Base-by-base conservation (phyloP, 176 grass and related monocot species). In the Carex myosuroides region DNA sequence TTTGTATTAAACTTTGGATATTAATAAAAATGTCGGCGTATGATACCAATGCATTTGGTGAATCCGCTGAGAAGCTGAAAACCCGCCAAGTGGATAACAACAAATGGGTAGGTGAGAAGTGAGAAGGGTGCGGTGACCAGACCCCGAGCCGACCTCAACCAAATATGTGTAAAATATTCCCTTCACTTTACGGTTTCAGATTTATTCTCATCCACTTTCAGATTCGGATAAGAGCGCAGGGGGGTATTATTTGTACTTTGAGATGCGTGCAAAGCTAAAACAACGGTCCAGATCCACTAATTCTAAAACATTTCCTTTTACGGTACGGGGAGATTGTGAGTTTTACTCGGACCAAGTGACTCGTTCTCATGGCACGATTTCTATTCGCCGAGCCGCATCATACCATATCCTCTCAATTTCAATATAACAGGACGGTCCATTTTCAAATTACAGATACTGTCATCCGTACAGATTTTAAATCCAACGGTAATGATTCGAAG, bases 281-380 rank as follows among this genome's bases (percentile, higher is more conserved):
- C 3, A 33, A 33, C 32, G 32, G 3, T 33, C 32, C 32, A 3
- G 1, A 33, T 33, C 32, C 2, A 33, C 32, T 33, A 33, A 33
- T 33, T 33, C 2, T 33, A 33, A 33, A 33, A 33, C 0, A 33
- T 33, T 1, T 0, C 3, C 32, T 33, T 33, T 33, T 33, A 33
- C 32, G 32, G 32, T 33, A 2, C 32, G 32, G 32, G 32, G 32
- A 33, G 32, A 26, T 26, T 26, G 26, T 26, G 26, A 26, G 1
- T 26, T 26, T 26, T 26, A 26, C 26, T 26, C 26, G 26, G 26
- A 26, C 26, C 26, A 39, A 6, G 39, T 42, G 35, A 42, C 18
- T 77, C 83, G 4, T 8, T 85, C 69, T 63, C 18, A 21, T n/a
- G 18, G 53, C 82, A 77, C 70, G 50, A 33, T 77, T 60, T 71